phyloP scores from a whole-genome alignment of 768 basidiomycete species.

The Fomitopsis serialis region DNA sequence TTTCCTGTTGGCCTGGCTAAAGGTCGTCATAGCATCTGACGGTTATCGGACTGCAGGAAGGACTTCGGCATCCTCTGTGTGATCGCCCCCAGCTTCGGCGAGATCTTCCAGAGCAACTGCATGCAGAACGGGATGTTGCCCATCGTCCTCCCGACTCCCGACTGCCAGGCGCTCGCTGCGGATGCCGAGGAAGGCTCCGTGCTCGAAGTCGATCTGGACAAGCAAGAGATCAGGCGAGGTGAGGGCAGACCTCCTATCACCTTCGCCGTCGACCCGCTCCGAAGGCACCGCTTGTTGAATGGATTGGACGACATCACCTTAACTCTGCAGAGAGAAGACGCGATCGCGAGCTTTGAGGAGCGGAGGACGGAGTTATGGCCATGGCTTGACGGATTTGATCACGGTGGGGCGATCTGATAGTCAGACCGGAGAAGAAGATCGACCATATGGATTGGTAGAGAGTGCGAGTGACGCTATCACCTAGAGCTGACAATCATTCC shows the following conservation, averaged over 20 bases:
- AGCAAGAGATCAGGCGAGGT: constrained; percentile 48
- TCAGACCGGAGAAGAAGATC: too few species aligned
- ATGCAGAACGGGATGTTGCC: constrained; percentile 67
- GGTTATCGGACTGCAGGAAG: constrained; percentile 24
- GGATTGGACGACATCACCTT: constrained; percentile 96
- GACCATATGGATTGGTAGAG: too few species aligned
- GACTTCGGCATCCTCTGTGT: constrained; percentile 63
- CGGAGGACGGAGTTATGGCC: constrained; percentile 79
- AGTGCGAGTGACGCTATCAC: too few species aligned
- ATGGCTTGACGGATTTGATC: constrained; percentile 94
- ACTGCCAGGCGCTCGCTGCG: constrained; percentile 43
- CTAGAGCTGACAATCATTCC: too few species aligned
- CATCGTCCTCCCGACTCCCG: constrained; percentile 41
- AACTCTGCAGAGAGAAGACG: constrained; percentile 73
- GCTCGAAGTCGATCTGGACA: constrained; percentile 58
- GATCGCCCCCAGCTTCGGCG: constrained; percentile 57
- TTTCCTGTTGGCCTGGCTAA: too few species aligned
- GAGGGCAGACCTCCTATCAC: constrained; percentile 72
- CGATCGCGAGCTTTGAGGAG: constrained; percentile 79
- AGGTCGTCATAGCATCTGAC: neutral
- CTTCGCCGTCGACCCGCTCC: constrained; percentile 86
- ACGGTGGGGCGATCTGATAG: constrained; percentile 73
- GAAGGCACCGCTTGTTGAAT: constrained; percentile 89
- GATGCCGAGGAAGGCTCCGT: constrained; percentile 47
- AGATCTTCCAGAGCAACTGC: constrained; percentile 59